Conservation (phyloP, 116 monocot species). For the Iris pallida region DNA sequence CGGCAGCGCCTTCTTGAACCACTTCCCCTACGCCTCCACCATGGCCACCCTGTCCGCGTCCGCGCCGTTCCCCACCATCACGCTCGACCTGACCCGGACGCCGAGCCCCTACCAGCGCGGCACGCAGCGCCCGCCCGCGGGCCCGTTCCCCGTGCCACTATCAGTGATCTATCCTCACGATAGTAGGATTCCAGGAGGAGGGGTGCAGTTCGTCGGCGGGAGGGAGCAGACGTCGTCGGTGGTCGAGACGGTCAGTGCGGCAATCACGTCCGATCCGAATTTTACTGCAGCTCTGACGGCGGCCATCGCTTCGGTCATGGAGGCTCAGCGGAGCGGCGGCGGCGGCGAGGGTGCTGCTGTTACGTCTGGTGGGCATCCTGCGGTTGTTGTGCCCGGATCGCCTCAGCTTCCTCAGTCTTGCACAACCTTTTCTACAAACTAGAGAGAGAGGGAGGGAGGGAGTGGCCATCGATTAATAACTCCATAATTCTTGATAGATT, state of each 20-base stretch:
- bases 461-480: too few relatives aligned
- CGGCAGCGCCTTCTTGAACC: background rate
- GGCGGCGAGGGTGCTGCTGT: background rate
- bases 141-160: conserved; percentile 15
- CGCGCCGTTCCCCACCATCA: conserved; percentile 69
- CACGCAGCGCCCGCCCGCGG: background rate
- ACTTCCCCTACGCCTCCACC: conserved; percentile 36
- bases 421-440: conserved; percentile 42
- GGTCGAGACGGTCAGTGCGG: conserved; percentile 47
- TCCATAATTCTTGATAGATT: too few relatives aligned
- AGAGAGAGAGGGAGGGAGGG: too few relatives aligned
- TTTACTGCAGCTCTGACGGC: conserved; percentile 50
- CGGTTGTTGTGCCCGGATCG: conserved; percentile 12
- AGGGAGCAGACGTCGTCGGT: conserved; percentile 17
- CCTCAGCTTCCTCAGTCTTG: conserved; percentile 46
- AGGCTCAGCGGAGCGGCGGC: background rate
- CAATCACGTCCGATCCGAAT: conserved; percentile 45
- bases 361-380: background rate
- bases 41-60: conserved; percentile 58
- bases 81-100: conserved; percentile 55
- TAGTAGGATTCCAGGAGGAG: background rate
- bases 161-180: background rate
- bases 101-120: conserved; percentile 6
- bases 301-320: conserved; percentile 36
- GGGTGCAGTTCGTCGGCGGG: background rate